Evolutionary conservation across 2,329 filamentous ascomycete species (phyloP).

Genomic region (Tolypocladium inflatum): DNA sequence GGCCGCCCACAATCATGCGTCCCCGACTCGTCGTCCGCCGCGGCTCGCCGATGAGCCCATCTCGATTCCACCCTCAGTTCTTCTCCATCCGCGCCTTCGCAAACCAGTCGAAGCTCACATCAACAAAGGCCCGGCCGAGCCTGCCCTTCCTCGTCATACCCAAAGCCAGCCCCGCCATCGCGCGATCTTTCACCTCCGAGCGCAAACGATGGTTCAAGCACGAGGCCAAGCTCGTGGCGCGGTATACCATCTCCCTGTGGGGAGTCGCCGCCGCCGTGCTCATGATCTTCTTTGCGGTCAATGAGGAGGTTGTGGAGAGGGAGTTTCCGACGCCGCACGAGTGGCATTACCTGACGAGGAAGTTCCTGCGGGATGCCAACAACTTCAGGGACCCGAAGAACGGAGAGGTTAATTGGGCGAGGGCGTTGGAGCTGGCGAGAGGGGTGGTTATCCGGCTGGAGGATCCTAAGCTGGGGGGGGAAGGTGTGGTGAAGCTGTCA

Average conservation of each 20-base stretch:
- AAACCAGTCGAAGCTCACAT: constrained; percentile 17
- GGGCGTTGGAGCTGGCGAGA: constrained; percentile 50
- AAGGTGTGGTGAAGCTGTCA: constrained; percentile 46
- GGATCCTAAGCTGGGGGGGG: constrained; percentile 57
- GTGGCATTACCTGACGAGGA: constrained; percentile 65
- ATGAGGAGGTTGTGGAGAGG: constrained; percentile 68
- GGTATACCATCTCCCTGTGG: constrained; percentile 59
- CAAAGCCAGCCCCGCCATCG: constrained; percentile 41
- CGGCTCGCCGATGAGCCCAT: constrained; percentile 9
- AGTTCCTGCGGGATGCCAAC: constrained; percentile 56
- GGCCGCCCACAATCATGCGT: constrained; percentile 22
- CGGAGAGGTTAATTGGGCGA: constrained; percentile 55
- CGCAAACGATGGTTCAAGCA: constrained; percentile 60
- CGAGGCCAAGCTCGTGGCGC: constrained; percentile 60
- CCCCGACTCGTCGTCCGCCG: constrained; percentile 26
- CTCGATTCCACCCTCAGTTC: constrained; percentile 7
- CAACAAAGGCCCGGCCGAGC: constrained; percentile 20
- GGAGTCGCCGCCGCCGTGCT: constrained; percentile 50
- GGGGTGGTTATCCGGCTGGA: constrained; percentile 59
- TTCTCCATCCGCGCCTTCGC: constrained; percentile 16
- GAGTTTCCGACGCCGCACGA: constrained; percentile 73
- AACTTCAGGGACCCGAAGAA: constrained; percentile 46
- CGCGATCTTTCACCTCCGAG: constrained; percentile 72
- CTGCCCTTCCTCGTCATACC: constrained; percentile 41
- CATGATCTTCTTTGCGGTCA: constrained; percentile 53